These are phyloP conservation scores for Chaetomium globosum DNA, from an alignment of 2,329 filamentous ascomycete species.

Conservation along the genomic window DNA sequence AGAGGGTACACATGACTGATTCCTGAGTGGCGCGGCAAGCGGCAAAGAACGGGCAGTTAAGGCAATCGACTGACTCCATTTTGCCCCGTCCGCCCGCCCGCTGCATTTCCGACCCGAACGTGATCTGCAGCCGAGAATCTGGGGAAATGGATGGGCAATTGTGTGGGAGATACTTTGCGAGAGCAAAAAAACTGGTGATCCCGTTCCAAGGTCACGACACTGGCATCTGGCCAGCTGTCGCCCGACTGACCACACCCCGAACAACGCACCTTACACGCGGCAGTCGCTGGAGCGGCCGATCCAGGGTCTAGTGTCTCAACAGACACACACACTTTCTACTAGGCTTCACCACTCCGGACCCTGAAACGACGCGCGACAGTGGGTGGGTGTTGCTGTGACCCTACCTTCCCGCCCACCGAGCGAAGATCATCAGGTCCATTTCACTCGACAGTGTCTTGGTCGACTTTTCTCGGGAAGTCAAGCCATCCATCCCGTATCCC, in stretches of 20 bases:
- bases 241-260: conserved; percentile 24
- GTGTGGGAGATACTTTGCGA: not conserved
- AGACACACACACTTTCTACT: conserved; percentile 27
- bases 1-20: conserved; percentile 19
- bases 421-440: conserved; percentile 14
- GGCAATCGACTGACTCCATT: conserved; percentile 2
- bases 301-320: conserved; percentile 30
- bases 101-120: conserved; percentile 6
- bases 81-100: conserved; percentile 13
- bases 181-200: conserved; percentile 22
- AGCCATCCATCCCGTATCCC: conserved; percentile 14
- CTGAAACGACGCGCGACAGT: conserved; percentile 19
- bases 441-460: not conserved
- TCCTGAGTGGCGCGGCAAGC: conserved; percentile 14
- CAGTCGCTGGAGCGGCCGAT: conserved; percentile 27
- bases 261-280: conserved; percentile 30
- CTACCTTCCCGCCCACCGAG: conserved; percentile 8
- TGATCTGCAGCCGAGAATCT: conserved; percentile 29
- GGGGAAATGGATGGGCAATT: conserved; percentile 26
- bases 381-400: conserved; percentile 13
- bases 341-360: conserved; percentile 14
- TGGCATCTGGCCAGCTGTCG: conserved; percentile 12
- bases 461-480: conserved; percentile 4
- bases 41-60: conserved; percentile 1
- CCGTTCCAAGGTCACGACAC: conserved; percentile 23